Base-by-base conservation (phyloP, 2,329 filamentous ascomycete species). In the Colletotrichum sp. region DNA sequence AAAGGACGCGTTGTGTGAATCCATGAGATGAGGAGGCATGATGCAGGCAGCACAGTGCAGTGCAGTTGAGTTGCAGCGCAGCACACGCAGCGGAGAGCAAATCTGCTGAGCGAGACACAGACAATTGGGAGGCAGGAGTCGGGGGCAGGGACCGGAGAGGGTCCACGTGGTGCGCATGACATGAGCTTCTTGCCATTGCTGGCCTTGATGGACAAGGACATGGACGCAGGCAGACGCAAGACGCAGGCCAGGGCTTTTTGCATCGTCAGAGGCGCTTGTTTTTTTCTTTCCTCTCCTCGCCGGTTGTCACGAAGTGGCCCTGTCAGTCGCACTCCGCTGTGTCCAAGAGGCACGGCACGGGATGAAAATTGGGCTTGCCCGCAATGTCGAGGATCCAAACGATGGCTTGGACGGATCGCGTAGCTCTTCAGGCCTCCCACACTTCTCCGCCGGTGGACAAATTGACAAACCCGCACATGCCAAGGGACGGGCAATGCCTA, bases 81-180 rank as follows among this genome's bases (percentile, higher is more conserved):
- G 65, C 70, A 58, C 38, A 69, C 18, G 16, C 24, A 27, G 47
- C 33, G 33, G 47, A 58, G 64, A 34, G 63, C 63, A 55, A 55
- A 66, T 66, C 38, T 66, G 63, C n/a, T 38, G 61, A 68, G 69
- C 34, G 21, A 27, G 57, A n/a, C 24, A 34, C 29, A 69, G 55
- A 33, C 15, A n/a, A 54, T 54, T 65, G 62, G 51, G 34, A 61
- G 24, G 21, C 61, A 61, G 61, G 47, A 62, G 70, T 65, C 55
- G 63, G 47, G 54, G 64, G 43, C 64, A 66, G 59, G 54, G 70
- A 69, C 51, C 31, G 66, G 70, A 74, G 72, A 75, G 74, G 74
- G 72, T 74, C 74, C 74, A 75, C 74, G 74, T 75, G 72, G 71
- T 75, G 74, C 58, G 72, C 63, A 67, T 74, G 67, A 69, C 70